phyloP scores from a whole-genome alignment of 2,329 filamentous ascomycete species.

The Raffaelea ambrosiae region DNA sequence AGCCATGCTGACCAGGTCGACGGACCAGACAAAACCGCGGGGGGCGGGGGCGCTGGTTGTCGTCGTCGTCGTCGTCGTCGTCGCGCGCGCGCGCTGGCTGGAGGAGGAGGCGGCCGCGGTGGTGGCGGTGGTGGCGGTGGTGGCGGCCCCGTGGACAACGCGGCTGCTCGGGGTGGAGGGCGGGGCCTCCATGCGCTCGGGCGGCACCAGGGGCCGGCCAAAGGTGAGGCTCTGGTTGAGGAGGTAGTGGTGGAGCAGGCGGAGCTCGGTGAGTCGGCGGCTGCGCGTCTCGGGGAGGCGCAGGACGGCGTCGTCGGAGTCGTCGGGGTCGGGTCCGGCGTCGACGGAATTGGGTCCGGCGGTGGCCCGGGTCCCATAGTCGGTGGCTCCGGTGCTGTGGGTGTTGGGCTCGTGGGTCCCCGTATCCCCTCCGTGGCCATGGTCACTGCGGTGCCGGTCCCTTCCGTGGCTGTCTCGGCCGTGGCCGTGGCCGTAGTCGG shows the following conservation, averaged over 20 bases:
- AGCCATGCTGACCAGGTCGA: constrained; percentile 24
- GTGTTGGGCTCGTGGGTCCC: too few species aligned
- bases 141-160: neutral
- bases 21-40: constrained; percentile 18
- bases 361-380: too few species aligned
- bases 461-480: too few species aligned
- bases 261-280: constrained; percentile 27
- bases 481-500: too few species aligned
- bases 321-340: neutral
- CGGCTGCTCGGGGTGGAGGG: too few species aligned
- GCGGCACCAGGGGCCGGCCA: constrained; percentile 3
- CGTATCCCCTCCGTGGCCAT: too few species aligned
- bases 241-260: constrained; percentile 26
- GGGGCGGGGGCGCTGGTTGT: neutral
- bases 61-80: neutral
- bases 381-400: too few species aligned
- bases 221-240: constrained; percentile 21
- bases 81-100: too few species aligned
- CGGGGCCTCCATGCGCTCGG: too few species aligned
- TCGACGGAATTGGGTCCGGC: neutral
- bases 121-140: neutral
- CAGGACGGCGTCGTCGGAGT: constrained; percentile 13
- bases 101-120: neutral
- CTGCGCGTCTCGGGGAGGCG: constrained; percentile 25
- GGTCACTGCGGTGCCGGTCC: too few species aligned